These are phyloP conservation scores for Wickerhamiella qilinensis DNA, from an alignment of 805 yeast genomes.

Conservation along the genomic window DNA sequence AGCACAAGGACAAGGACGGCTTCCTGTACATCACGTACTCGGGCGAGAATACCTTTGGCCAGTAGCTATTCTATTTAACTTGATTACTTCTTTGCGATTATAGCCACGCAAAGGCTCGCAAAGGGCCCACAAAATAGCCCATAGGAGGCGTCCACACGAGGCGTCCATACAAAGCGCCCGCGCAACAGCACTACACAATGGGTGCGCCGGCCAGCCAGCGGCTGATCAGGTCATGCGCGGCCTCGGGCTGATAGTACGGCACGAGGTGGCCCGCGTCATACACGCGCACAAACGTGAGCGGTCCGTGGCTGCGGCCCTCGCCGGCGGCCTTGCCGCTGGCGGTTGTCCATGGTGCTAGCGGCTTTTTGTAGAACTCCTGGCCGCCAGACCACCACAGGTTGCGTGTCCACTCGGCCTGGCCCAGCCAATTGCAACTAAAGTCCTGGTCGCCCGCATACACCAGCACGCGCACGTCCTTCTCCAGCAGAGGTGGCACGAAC, in stretches of 20 bases:
- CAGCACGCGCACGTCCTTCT: conserved; percentile 61
- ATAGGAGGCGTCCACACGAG: no score
- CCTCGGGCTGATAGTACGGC: conserved; percentile 74
- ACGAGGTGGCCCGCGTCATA: conserved; percentile 95
- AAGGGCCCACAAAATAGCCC: no score
- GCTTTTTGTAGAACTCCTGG: background rate
- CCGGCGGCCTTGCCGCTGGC: conserved; percentile 35
- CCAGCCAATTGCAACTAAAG: background rate
- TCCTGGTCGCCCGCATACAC: conserved; percentile 93
- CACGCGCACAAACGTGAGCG: conserved; percentile 67
- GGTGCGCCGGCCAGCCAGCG: no score
- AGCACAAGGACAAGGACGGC: conserved; percentile 96
- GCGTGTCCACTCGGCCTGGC: background rate
- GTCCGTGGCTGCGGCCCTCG: conserved; percentile 53
- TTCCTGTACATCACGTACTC: conserved; percentile 90
- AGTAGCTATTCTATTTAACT: no score
- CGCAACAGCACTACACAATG: no score
- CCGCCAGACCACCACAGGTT: background rate
- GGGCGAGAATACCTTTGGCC: conserved; percentile 94
- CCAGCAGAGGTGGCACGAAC: conserved; percentile 48
- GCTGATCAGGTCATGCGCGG: conserved; percentile 65
- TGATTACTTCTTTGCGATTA: background rate
- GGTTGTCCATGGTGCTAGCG: background rate
- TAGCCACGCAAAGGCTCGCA: no score
- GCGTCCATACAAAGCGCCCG: no score